Percentiles rank a stretch among this genome's conserved stretches.
phyloP scores from a whole-genome alignment of 1,284 basidiomycete genomes.

The Cutaneotrichosporon daszewskae region DNA sequence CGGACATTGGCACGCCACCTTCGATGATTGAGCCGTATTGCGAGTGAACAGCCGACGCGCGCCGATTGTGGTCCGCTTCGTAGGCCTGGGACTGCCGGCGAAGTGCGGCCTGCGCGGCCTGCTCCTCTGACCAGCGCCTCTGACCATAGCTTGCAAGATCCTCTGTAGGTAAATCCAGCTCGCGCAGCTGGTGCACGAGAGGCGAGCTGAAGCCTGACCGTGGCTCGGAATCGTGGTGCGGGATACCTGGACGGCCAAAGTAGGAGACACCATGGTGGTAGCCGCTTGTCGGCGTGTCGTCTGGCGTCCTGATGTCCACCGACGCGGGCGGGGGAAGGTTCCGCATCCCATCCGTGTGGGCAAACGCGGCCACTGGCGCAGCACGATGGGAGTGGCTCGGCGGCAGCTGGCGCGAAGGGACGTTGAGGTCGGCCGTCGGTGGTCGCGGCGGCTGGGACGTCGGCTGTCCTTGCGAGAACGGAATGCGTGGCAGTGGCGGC shows the following conservation, averaged over 20 bases:
- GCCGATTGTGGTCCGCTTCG: not conserved
- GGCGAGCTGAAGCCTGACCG: conserved; percentile 31
- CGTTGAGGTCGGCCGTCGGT: conserved; percentile 42
- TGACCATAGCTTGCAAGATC: conserved; percentile 46
- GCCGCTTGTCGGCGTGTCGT: conserved; percentile 42
- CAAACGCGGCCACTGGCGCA: conserved; percentile 36
- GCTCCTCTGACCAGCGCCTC: conserved; percentile 20
- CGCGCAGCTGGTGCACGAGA: conserved; percentile 45
- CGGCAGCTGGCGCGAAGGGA: conserved; percentile 57
- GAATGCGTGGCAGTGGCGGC: conserved; percentile 57
- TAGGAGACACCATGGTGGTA: conserved; percentile 22
- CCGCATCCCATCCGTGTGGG: too few relatives aligned
- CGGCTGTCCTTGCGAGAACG: conserved; percentile 43
- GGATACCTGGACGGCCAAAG: not conserved
- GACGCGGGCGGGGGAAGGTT: too few relatives aligned
- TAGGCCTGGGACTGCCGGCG: not conserved
- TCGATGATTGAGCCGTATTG: too few relatives aligned
- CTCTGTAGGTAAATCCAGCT: conserved; percentile 47
- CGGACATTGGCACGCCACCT: conserved; percentile 1
- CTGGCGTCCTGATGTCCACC: too few relatives aligned
- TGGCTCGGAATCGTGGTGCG: conserved; percentile 8
- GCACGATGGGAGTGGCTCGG: conserved; percentile 60
- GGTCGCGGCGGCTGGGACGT: conserved; percentile 11
- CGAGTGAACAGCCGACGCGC: conserved; percentile 11
- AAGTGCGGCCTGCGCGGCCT: too few relatives aligned